Evolutionary conservation across 164 flowering plant species (phyloP).

Genomic region (Piper betle): DNA sequence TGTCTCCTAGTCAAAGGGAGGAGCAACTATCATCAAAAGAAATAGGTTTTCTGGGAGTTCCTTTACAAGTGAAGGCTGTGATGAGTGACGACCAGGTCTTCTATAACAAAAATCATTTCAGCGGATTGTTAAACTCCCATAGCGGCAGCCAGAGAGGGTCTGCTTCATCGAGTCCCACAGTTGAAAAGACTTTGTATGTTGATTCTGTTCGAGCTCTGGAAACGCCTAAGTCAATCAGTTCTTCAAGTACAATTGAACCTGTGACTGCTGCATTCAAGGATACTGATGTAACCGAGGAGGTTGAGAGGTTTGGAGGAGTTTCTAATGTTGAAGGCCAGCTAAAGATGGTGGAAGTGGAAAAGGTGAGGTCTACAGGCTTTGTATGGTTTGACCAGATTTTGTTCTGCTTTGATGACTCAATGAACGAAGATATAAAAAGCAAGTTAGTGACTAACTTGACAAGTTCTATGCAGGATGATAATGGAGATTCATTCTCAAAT

Average conservation of each 20-base stretch:
- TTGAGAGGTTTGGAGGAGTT: constrained; percentile 9
- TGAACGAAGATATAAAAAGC: not conserved
- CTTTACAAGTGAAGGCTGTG: constrained; percentile 28
- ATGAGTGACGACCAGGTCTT: constrained; percentile 3
- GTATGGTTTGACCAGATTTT: not conserved
- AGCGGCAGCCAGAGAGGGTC: constrained; percentile 13
- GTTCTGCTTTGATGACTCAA: not conserved
- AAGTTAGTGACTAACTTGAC: constrained; percentile 8
- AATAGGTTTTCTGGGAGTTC: constrained; percentile 47
- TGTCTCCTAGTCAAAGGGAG: constrained; percentile 50
- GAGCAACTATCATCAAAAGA: constrained; percentile 47
- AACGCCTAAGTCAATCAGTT: constrained; percentile 12
- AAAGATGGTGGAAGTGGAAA: constrained; percentile 6
- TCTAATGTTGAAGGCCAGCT: constrained; percentile 11
- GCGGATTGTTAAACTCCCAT: constrained; percentile 2
- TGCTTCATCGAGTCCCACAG: constrained; percentile 21
- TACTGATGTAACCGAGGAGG: constrained; percentile 10
- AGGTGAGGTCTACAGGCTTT: constrained; percentile 4
- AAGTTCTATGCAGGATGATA: not conserved
- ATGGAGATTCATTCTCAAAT: not conserved
- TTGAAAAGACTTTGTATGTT: constrained; percentile 68
- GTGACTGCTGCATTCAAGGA: constrained; percentile 5
- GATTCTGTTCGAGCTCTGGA: constrained; percentile 31
- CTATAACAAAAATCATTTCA: not conserved
- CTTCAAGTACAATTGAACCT: constrained; percentile 9